phyloP scores from a whole-genome alignment of 108 stramenopile species.

The Cyclotella kingstonii region DNA sequence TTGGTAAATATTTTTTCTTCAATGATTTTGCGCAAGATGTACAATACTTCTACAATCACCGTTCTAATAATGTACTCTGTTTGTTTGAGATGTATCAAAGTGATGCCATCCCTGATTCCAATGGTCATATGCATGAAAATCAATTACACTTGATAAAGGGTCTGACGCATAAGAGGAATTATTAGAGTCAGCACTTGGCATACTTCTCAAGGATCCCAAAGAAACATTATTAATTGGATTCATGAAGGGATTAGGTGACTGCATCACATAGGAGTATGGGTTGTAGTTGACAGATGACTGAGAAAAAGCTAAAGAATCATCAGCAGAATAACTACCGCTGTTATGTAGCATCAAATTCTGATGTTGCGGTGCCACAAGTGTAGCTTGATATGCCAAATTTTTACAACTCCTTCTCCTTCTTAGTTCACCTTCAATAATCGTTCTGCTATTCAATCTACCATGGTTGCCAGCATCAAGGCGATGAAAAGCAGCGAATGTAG shows the following conservation, averaged over 20 bases:
- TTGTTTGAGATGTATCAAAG: not conserved
- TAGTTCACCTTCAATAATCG: conserved; percentile 47
- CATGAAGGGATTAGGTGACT: conserved; percentile 17
- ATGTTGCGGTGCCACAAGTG: conserved; percentile 1
- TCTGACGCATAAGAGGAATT: not conserved
- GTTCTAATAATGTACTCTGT: no score
- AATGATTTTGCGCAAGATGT: no score
- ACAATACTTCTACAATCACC: no score
- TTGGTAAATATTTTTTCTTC: no score
- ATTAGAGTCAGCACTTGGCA: conserved; percentile 2
- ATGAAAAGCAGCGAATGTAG: conserved; percentile 82
- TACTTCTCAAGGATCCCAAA: not conserved
- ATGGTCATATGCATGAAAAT: conserved; percentile 24
- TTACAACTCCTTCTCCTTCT: conserved; percentile 21
- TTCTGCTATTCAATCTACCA: conserved; percentile 51
- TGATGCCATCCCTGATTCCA: conserved; percentile 8
- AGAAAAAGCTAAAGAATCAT: conserved; percentile 6
- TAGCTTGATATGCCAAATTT: conserved; percentile 15
- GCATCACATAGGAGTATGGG: conserved; percentile 7
- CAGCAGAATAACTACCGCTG: conserved; percentile 6
- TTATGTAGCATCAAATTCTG: not conserved
- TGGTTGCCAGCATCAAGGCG: conserved; percentile 77
- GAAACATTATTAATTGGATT: conserved; percentile 3
- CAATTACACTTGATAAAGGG: conserved; percentile 4
- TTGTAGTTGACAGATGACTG: conserved; percentile 13